Percentiles rank a stretch among this genome's conserved stretches.
These are phyloP conservation scores for Talaromyces nanjingensis DNA, from an alignment of 495 filamentous ascomycete genomes.

Conservation along the genomic window DNA sequence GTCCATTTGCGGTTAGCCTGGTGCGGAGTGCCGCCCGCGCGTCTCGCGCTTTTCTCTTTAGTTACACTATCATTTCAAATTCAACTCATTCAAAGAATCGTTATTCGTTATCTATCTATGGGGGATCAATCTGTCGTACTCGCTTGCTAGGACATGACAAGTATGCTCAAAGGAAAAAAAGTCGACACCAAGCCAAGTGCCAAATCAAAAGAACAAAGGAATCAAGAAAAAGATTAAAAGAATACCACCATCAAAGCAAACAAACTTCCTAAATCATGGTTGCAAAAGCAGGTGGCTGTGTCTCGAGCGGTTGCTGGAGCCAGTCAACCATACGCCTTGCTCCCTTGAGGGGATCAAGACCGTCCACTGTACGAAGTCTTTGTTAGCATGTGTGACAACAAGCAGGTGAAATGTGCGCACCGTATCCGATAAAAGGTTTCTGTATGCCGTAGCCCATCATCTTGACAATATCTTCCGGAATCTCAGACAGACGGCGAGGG, in stretches of 20 bases:
- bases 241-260: not conserved
- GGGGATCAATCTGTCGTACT: not conserved
- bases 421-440: constrained; percentile 6
- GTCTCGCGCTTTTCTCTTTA: not conserved
- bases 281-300: constrained; percentile 5
- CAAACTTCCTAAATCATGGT: not conserved
- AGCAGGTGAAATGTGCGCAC: not conserved
- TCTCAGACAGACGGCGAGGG: constrained; percentile 2
- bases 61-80: not conserved
- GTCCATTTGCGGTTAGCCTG: constrained; percentile 1
- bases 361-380: not conserved
- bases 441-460: constrained; percentile 6
- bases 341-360: constrained; percentile 5
- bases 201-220: not conserved
- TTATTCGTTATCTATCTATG: not conserved
- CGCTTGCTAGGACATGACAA: not conserved
- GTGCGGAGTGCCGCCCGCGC: not conserved
- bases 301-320: constrained; percentile 3
- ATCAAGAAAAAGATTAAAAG: not conserved
- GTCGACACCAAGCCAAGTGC: not conserved
- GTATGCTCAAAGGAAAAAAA: not conserved
- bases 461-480: not conserved
- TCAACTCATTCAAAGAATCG: too few relatives aligned
- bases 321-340: constrained; percentile 2
- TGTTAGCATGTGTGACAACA: not conserved